Percentiles rank a stretch among this genome's conserved stretches.
Conservation (phyloP, 305 asterid genomes). For the Rubia balearica region DNA sequence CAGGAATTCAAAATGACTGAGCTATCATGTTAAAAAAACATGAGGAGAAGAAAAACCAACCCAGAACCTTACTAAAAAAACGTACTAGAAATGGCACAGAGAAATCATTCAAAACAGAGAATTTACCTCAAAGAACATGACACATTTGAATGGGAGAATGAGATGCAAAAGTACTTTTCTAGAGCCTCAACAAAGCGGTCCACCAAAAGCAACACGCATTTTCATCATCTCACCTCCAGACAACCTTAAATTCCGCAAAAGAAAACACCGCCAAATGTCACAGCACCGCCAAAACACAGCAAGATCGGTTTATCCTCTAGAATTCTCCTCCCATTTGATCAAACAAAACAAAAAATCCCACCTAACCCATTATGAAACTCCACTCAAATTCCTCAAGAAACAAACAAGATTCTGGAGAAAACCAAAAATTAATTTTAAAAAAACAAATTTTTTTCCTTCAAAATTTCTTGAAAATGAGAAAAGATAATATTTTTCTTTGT, state of each 20-base stretch:
- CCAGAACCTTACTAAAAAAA: neutral
- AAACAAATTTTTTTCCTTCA: neutral
- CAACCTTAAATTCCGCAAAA: constrained; percentile 7
- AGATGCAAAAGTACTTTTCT: neutral
- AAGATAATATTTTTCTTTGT: neutral
- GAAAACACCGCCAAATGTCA: constrained; percentile 12
- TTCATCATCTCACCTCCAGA: constrained; percentile 49
- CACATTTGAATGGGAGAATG: neutral
- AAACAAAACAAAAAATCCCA: constrained; percentile 13
- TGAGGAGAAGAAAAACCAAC: neutral
- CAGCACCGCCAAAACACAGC: constrained; percentile 12
- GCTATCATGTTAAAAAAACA: neutral
- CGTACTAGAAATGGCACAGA: constrained; percentile 4
- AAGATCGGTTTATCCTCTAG: constrained; percentile 14
- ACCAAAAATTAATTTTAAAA: neutral
- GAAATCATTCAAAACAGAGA: neutral
- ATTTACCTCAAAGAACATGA: neutral
- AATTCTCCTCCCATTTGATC: constrained; percentile 21
- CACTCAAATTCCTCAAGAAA: constrained; percentile 7
- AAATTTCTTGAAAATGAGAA: neutral
- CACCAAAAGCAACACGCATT: constrained; percentile 16
- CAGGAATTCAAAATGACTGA: constrained; percentile 16
- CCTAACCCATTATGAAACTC: constrained; percentile 22
- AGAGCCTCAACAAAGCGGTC: constrained; percentile 6
- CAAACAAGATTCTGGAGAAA: constrained; percentile 2